These are phyloP conservation scores for Coriaria nepalensis DNA, from an alignment of 306 rosid species.

Conservation along the genomic window DNA sequence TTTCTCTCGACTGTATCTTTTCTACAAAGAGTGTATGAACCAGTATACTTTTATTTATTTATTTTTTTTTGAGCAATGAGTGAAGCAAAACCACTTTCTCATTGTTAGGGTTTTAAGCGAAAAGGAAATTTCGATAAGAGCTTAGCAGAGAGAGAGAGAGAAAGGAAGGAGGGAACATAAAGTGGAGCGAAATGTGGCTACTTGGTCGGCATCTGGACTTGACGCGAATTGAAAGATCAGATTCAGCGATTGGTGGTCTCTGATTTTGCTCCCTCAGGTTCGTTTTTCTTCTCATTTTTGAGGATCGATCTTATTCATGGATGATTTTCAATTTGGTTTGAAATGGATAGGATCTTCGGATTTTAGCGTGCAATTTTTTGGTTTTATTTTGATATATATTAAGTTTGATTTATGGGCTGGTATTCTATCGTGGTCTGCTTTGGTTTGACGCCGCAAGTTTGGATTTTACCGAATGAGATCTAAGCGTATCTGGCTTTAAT, in stretches of 20 bases:
- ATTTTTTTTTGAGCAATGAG: constrained; percentile 31
- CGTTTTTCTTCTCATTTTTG: constrained; percentile 14
- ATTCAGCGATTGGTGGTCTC: constrained; percentile 52
- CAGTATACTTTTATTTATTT: constrained; percentile 12
- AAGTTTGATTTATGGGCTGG: constrained; percentile 28
- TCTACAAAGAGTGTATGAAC: constrained; percentile 24
- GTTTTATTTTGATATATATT: constrained; percentile 17
- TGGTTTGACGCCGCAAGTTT: constrained; percentile 22
- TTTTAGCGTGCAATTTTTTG: constrained; percentile 21
- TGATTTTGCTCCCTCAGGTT: constrained; percentile 17
- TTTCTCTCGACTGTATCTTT: constrained; percentile 26
- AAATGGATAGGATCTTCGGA: constrained; percentile 19
- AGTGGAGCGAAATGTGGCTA: constrained; percentile 38
- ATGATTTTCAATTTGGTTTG: constrained; percentile 8
- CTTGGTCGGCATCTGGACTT: constrained; percentile 20
- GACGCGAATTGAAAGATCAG: constrained; percentile 44
- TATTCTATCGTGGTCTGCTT: constrained; percentile 20
- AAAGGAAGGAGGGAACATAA: constrained; percentile 5
- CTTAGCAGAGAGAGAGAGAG: constrained; percentile 20
- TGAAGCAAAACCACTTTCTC: constrained; percentile 61
- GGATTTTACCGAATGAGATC: constrained; percentile 58
- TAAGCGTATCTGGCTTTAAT: constrained; percentile 23
- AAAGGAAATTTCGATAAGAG: constrained; percentile 11
- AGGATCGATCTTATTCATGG: constrained; percentile 25
- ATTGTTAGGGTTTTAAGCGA: constrained; percentile 51